A percentile compares a stretch with the other conserved stretches of the same genome.
These are phyloP conservation scores for Hirschfeldia incana DNA, from an alignment of 345 rosid species.

Conservation along the genomic window DNA sequence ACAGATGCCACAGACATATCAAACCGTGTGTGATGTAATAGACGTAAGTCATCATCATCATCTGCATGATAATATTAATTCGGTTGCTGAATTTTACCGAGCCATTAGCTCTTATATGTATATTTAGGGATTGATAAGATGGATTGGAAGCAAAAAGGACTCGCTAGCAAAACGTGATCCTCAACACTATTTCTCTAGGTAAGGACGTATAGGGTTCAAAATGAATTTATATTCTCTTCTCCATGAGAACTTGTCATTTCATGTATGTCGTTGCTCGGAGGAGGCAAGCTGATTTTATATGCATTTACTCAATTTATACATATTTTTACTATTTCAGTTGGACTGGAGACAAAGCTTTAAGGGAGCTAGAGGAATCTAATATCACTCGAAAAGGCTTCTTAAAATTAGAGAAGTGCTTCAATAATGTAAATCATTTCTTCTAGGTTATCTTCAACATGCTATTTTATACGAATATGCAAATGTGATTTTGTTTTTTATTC, in stretches of 20 bases:
- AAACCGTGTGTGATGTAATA: slow-evolving; percentile 70
- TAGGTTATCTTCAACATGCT: background rate
- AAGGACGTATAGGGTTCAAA: background rate
- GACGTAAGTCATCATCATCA: slow-evolving; percentile 49
- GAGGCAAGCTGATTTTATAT: no score
- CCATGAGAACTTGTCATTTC: no score
- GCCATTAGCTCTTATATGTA: background rate
- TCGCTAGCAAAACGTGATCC: slow-evolving; percentile 67
- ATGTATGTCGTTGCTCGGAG: no score
- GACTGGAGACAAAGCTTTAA: background rate
- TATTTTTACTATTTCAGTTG: background rate
- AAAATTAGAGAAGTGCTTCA: background rate
- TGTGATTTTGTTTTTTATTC: background rate
- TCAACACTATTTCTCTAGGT: slow-evolving; percentile 54
- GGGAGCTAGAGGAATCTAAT: background rate
- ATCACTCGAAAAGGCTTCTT: background rate
- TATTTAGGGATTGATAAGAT: slow-evolving; percentile 61
- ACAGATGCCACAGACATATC: slow-evolving; percentile 53
- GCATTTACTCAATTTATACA: background rate
- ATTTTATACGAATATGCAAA: background rate
- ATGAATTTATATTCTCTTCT: background rate
- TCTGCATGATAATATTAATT: background rate
- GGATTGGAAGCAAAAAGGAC: slow-evolving; percentile 64
- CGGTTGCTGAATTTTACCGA: background rate
- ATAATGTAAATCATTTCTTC: background rate